Evolutionary conservation across 345 rosid genomes (phyloP).

Genomic region (Populus pruinosa): DNA sequence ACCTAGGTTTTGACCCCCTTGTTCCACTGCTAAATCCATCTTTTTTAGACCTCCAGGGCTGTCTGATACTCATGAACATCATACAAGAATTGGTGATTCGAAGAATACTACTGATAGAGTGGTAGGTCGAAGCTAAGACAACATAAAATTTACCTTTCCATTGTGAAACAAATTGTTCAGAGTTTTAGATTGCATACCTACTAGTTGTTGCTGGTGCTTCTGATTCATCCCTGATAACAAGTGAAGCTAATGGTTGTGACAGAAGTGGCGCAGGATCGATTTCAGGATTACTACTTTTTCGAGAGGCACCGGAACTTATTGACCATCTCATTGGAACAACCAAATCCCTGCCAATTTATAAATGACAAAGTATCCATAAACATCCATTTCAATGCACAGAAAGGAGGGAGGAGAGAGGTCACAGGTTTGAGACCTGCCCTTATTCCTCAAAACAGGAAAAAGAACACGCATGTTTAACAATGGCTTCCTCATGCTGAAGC

Average conservation of each 20-base stretch:
- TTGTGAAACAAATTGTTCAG: background rate
- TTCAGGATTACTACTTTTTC: background rate
- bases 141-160: background rate
- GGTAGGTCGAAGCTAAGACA: background rate
- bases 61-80: background rate
- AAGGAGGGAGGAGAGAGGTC: background rate
- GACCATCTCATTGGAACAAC: slow-evolving; percentile 1
- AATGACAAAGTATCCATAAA: background rate
- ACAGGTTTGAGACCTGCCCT: background rate
- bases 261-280: background rate
- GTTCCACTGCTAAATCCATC: background rate
- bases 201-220: background rate
- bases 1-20: background rate
- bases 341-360: background rate
- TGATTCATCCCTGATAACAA: background rate
- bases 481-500: background rate
- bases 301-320: background rate
- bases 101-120: background rate
- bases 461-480: background rate
- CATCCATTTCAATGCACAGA: no score
- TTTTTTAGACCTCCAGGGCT: background rate
- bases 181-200: background rate
- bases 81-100: background rate
- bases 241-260: background rate
- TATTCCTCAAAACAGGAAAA: background rate